These are phyloP conservation scores for Penicillium sp. DNA, from an alignment of 2,329 filamentous ascomycete genomes.

Conservation along the genomic window DNA sequence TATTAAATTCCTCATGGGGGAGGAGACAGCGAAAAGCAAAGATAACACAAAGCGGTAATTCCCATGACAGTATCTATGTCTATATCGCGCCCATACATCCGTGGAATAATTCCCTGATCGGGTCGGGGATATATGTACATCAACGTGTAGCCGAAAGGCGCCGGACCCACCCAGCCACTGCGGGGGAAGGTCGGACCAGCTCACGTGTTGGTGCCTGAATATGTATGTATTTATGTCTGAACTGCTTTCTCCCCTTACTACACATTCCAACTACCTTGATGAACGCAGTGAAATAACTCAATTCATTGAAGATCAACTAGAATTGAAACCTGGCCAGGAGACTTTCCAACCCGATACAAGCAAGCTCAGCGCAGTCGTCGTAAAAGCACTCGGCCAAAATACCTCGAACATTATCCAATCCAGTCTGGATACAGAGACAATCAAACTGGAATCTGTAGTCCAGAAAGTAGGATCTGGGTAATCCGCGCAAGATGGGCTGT, in stretches of 20 bases:
- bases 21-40: background rate
- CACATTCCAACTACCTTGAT: background rate
- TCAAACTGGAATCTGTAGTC: background rate
- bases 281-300: too few relatives aligned
- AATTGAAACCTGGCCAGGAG: background rate
- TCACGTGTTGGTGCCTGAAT: too few relatives aligned
- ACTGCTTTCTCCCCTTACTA: too few relatives aligned
- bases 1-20: background rate
- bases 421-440: background rate
- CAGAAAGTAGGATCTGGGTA: background rate
- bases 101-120: too few relatives aligned
- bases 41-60: background rate
- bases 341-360: background rate
- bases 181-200: too few relatives aligned
- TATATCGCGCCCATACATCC: too few relatives aligned
- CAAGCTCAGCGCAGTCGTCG: background rate
- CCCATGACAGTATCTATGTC: too few relatives aligned
- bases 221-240: too few relatives aligned
- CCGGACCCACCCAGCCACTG: too few relatives aligned
- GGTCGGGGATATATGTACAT: background rate
- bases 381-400: background rate
- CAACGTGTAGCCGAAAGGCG: background rate
- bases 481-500: background rate
- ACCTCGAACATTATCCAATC: background rate
- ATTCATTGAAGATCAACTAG: background rate